Evolutionary conservation across 208 protist genomes (phyloP).

Genomic region (Leishmania tarentolae): DNA sequence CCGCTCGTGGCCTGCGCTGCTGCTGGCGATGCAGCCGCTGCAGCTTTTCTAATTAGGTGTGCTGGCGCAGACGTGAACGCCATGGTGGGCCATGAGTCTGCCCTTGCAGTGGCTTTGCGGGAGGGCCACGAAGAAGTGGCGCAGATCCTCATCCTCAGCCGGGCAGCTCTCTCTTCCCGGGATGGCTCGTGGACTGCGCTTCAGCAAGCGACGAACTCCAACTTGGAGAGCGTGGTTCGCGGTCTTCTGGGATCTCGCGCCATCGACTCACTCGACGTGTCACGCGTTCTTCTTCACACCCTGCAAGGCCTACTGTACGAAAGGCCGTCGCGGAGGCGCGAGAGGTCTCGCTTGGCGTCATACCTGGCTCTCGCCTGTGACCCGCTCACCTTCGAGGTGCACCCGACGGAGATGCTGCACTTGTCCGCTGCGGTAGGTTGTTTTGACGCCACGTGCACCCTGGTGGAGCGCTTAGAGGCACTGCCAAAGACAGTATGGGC

Average conservation of each 20-base stretch:
- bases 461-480: slow-evolving; percentile 42
- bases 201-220: slow-evolving; percentile 37
- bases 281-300: slow-evolving; percentile 35
- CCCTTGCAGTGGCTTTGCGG: slow-evolving; percentile 47
- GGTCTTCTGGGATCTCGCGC: slow-evolving; percentile 44
- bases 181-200: slow-evolving; percentile 57
- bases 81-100: slow-evolving; percentile 11
- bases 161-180: slow-evolving; percentile 19
- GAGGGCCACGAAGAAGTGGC: slow-evolving; percentile 45
- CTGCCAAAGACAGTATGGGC: slow-evolving; percentile 40
- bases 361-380: slow-evolving; percentile 44
- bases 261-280: slow-evolving; percentile 39
- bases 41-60: slow-evolving; percentile 41
- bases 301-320: slow-evolving; percentile 36
- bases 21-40: slow-evolving; percentile 45
- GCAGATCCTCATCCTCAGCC: slow-evolving; percentile 34
- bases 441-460: slow-evolving; percentile 41
- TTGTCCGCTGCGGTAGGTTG: slow-evolving; percentile 51
- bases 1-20: slow-evolving; percentile 56
- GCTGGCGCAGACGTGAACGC: slow-evolving; percentile 54
- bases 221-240: slow-evolving; percentile 47
- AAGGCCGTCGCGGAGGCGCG: background rate
- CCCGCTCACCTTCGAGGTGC: slow-evolving; percentile 37
- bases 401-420: slow-evolving; percentile 70
- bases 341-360: slow-evolving; percentile 27